Percentiles rank a stretch among this genome's conserved stretches.
These are phyloP conservation scores for Rhizopogon sp. DNA, from an alignment of 768 basidiomycete species.

Conservation along the genomic window DNA sequence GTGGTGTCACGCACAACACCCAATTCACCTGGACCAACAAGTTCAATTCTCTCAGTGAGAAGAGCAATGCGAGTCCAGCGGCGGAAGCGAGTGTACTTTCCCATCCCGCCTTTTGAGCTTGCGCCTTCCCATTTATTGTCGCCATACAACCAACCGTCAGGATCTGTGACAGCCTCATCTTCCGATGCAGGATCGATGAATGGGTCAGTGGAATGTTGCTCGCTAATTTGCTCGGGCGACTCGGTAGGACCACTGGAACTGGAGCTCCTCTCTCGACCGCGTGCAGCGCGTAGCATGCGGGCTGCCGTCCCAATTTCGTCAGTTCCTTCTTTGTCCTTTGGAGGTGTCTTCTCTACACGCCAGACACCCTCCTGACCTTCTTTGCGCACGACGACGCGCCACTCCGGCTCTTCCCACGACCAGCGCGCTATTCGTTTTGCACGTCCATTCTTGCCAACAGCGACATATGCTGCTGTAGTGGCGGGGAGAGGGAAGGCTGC, in stretches of 20 bases:
- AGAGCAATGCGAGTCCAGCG: constrained; percentile 85
- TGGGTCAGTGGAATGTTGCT: constrained; percentile 23
- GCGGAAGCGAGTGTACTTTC: constrained; percentile 87
- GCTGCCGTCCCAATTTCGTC: constrained; percentile 40
- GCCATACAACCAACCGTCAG: constrained; percentile 89
- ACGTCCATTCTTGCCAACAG: constrained; percentile 40
- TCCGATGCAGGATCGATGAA: constrained; percentile 30
- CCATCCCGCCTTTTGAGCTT: constrained; percentile 74
- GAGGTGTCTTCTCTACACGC: constrained; percentile 60
- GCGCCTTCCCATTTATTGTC: constrained; percentile 94
- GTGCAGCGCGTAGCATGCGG: constrained; percentile 51
- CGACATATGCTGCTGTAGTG: constrained; percentile 51
- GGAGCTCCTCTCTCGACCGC: constrained; percentile 32
- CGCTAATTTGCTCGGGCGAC: constrained; percentile 17
- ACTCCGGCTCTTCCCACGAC: constrained; percentile 90
- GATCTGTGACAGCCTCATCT: constrained; percentile 63
- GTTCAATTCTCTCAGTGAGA: constrained; percentile 66
- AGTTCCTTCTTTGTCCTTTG: constrained; percentile 33
- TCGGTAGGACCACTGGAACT: constrained; percentile 11
- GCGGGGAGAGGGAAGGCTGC: constrained; percentile 64
- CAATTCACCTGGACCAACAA: constrained; percentile 35
- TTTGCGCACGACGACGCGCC: constrained; percentile 65
- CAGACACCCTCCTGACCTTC: constrained; percentile 47
- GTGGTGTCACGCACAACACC: constrained; percentile 23
- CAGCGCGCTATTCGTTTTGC: constrained; percentile 76